These are phyloP conservation scores for Kuraishia capsulata DNA, from an alignment of 805 yeast genomes.

Conservation along the genomic window DNA sequence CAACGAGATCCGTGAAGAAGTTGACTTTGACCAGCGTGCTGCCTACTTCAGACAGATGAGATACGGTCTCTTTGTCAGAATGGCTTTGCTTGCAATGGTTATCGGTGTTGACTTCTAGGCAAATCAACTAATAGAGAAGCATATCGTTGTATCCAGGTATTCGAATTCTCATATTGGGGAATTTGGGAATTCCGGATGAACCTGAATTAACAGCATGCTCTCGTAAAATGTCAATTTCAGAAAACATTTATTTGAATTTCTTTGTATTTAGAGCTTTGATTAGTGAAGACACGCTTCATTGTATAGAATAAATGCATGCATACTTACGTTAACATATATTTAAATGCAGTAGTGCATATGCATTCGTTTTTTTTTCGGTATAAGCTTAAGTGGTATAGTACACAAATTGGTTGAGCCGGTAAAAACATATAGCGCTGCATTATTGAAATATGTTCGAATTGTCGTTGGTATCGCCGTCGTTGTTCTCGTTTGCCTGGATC, in stretches of 20 bases:
- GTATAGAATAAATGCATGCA: too few species aligned
- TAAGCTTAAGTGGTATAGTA: too few species aligned
- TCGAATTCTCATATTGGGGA: constrained; percentile 1
- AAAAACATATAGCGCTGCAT: too few species aligned
- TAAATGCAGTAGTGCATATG: too few species aligned
- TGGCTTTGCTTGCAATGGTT: constrained; percentile 98
- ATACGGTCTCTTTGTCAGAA: constrained; percentile 95
- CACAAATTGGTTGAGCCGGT: too few species aligned
- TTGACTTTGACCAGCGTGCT: constrained; percentile 98
- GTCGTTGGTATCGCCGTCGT: constrained; percentile 3
- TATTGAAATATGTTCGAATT: neutral
- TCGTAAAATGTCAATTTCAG: neutral
- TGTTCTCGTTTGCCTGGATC: constrained; percentile 43
- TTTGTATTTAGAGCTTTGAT: too few species aligned
- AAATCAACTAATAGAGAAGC: too few species aligned
- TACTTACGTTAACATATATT: too few species aligned
- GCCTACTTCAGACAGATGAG: constrained; percentile 99
- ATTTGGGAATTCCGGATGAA: neutral
- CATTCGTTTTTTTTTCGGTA: too few species aligned
- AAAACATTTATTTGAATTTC: neutral
- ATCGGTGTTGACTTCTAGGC: constrained; percentile 85
- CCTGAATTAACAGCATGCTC: neutral
- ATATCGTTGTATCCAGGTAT: too few species aligned
- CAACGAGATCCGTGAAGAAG: constrained; percentile 94
- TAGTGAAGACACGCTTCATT: too few species aligned